phyloP scores from a whole-genome alignment of 495 filamentous ascomycete genomes.

The Choiromyces venosus region DNA sequence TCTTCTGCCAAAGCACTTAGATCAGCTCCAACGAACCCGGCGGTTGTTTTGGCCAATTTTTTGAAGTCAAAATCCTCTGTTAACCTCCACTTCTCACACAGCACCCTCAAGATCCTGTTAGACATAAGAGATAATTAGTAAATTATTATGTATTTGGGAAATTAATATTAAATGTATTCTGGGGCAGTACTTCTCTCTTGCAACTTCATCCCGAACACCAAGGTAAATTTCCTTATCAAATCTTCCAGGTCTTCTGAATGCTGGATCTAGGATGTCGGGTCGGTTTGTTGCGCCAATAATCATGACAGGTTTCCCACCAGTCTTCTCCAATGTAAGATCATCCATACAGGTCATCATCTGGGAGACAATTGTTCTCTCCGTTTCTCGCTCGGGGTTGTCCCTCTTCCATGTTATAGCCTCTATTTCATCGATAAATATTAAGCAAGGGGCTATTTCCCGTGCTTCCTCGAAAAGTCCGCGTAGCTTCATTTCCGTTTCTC shows the following conservation, averaged over 20 bases:
- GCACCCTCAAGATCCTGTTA: conserved; percentile 63
- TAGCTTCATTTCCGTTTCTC: conserved; percentile 91
- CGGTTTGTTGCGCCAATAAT: conserved; percentile 90
- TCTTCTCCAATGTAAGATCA: conserved; percentile 71
- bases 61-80: no score
- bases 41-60: no score
- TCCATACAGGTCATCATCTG: conserved; percentile 79
- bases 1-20: no score
- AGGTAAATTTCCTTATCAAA: conserved; percentile 94
- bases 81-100: conserved; percentile 64
- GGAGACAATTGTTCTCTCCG: conserved; percentile 94
- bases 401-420: conserved; percentile 92
- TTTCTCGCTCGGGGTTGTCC: conserved; percentile 86
- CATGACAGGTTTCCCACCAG: no score
- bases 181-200: conserved; percentile 58
- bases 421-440: conserved; percentile 95
- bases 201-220: conserved; percentile 78
- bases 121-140: no score
- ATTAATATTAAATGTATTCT: no score
- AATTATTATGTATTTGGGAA: neutral
- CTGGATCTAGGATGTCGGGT: conserved; percentile 83
- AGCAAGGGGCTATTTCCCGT: conserved; percentile 75
- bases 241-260: conserved; percentile 73
- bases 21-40: no score
- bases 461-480: conserved; percentile 88